Conservation (phyloP, 768 basidiomycete species). For the Saitozyma sp. region DNA sequence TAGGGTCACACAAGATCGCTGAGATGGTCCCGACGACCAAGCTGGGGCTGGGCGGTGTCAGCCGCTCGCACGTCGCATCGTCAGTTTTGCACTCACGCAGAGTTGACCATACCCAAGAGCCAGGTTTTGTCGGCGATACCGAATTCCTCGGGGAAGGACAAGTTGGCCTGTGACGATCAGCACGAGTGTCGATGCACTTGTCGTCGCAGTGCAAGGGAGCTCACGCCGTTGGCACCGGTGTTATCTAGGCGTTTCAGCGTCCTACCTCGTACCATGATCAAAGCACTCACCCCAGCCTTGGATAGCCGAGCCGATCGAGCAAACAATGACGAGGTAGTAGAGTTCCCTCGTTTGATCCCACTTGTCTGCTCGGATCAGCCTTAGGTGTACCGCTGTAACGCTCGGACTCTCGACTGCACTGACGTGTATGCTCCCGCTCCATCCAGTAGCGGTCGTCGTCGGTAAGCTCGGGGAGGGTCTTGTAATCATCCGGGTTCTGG, state of each 20-base stretch:
- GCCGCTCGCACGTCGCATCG: slow-evolving; percentile 10
- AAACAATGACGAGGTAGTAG: slow-evolving; percentile 39
- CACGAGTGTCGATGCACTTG: too few species aligned
- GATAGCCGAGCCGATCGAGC: slow-evolving; percentile 43
- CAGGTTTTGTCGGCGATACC: slow-evolving; percentile 45
- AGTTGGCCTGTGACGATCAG: slow-evolving; percentile 17
- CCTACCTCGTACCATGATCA: too few species aligned
- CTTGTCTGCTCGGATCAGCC: slow-evolving; percentile 18
- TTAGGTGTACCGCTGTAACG: background rate
- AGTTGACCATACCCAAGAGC: slow-evolving; percentile 46
- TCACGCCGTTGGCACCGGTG: slow-evolving; percentile 44
- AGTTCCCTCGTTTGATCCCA: slow-evolving; percentile 49
- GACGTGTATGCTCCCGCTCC: slow-evolving; percentile 39
- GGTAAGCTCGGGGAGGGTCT: slow-evolving; percentile 26
- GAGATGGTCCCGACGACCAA: slow-evolving; percentile 43
- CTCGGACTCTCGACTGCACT: slow-evolving; percentile 5
- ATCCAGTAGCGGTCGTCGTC: slow-evolving; percentile 41
- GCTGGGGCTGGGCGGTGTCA: slow-evolving; percentile 53
- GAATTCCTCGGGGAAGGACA: slow-evolving; percentile 49
- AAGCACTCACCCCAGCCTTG: slow-evolving; percentile 44
- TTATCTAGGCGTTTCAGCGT: slow-evolving; percentile 40
- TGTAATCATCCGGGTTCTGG: slow-evolving; percentile 25
- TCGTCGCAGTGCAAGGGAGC: slow-evolving; percentile 18
- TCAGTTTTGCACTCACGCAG: slow-evolving; percentile 34
- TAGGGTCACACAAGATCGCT: slow-evolving; percentile 59